Base-by-base conservation (phyloP, 1,284 basidiomycete species). In the Tylopilus sp. region DNA sequence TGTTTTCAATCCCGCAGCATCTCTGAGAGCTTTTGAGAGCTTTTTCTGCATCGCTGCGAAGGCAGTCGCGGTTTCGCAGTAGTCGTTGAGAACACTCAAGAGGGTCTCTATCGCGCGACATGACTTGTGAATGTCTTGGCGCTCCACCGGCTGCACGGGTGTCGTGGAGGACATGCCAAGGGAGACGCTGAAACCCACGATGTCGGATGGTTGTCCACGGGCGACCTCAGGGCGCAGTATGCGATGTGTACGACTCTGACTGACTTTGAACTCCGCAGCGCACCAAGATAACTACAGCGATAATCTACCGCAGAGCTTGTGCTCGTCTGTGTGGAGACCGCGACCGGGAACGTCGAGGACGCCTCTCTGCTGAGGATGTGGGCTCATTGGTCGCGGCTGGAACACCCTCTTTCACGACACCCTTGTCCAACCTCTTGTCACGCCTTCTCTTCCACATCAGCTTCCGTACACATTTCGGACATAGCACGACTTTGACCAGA, bases 401-500 rank as follows among this genome's bases (percentile, higher is more conserved):
- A 28, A 29, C n/a, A n/a, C n/a, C n/a, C n/a, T n/a, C n/a, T n/a
- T n/a, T n/a, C n/a, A n/a, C n/a, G n/a, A n/a, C n/a, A 13, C 8
- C 28, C 23, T 35, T 31, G 13, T 53, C 41, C 21, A 23, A 6
- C 21, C 21, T 23, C 21, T 78, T 84, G 63, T 86, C 82, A 60
- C 83, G 81, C 55, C 76, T 78, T 52, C 86, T 75, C 65, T 91
- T 93, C 83, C 86, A 93, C 77, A 86, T 83, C 57, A 97, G 70
- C 74, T 95, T 97, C 61, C 78, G 80, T 42, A 81, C 70, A 61
- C 94, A 97, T 58, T 71, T 78, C 18, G 72, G 65, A 62, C 93
- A 97, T 19, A 97, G 68, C 1, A 90, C 89, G 2, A 94, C 82
- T 64, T 97, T 97, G 41, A 97, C 94, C 10, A 96, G 71, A 0